Percentiles rank a stretch among this genome's conserved stretches.
These are phyloP conservation scores for Euryodendron excelsum DNA, from an alignment of 148 eudicot genomes.

Conservation along the genomic window DNA sequence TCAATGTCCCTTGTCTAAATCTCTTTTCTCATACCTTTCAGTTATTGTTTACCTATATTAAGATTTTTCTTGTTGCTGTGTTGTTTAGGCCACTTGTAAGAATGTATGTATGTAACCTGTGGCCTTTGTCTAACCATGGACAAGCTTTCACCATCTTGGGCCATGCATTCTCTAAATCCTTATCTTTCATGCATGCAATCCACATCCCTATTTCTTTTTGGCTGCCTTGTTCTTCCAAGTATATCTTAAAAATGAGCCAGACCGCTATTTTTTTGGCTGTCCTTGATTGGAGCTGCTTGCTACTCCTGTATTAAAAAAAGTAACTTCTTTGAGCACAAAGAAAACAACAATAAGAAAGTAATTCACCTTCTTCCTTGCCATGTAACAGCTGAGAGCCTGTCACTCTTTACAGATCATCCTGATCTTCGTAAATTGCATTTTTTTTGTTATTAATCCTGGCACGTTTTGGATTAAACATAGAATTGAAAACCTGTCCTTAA, in stretches of 20 bases:
- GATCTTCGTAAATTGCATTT: too few relatives aligned
- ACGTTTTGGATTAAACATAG: too few relatives aligned
- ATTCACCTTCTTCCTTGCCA: not conserved
- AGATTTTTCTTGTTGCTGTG: not conserved
- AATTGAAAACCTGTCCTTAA: too few relatives aligned
- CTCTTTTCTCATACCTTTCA: not conserved
- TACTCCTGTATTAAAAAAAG: not conserved
- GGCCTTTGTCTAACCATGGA: not conserved
- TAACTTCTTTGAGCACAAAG: too few relatives aligned
- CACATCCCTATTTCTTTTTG: not conserved
- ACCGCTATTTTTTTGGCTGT: not conserved
- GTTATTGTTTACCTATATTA: not conserved
- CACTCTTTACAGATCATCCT: not conserved
- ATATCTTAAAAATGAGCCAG: not conserved
- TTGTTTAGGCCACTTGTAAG: not conserved
- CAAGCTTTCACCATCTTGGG: not conserved
- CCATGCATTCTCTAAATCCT: not conserved
- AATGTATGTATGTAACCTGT: not conserved
- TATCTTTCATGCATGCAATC: not conserved
- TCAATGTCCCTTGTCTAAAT: not conserved
- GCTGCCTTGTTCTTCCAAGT: not conserved
- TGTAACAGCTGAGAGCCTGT: not conserved
- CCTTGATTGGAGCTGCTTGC: not conserved
- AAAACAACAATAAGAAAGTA: not conserved
- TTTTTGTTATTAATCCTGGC: too few relatives aligned